Conservation (phyloP, 2,329 filamentous ascomycete genomes). For the Lasiodiplodia citricola region DNA sequence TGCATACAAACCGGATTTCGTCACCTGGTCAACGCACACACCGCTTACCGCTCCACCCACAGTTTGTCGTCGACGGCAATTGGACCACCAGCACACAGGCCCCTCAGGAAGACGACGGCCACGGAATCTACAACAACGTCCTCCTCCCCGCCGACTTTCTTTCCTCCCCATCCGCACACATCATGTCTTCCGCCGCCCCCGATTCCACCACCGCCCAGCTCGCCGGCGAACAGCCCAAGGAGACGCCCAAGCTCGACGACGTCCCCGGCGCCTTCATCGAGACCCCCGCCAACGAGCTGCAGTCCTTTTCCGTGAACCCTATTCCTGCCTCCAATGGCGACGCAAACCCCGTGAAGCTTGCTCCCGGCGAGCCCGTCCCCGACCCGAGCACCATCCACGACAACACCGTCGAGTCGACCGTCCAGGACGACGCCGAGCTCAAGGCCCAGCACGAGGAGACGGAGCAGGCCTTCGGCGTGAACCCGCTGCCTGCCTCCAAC, state of each 20-base stretch:
- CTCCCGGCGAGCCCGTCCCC: slow-evolving; percentile 81
- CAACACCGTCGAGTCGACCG: slow-evolving; percentile 72
- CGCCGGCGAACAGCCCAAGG: slow-evolving; percentile 68
- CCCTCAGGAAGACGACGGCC: slow-evolving; percentile 80
- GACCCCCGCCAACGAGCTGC: slow-evolving; percentile 64
- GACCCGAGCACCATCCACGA: slow-evolving; percentile 66
- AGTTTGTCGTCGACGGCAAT: slow-evolving; percentile 94
- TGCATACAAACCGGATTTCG: slow-evolving; percentile 26
- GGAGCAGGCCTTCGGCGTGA: slow-evolving; percentile 60
- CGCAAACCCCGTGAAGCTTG: slow-evolving; percentile 80
- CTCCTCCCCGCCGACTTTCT: slow-evolving; percentile 75
- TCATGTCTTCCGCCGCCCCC: slow-evolving; percentile 72
- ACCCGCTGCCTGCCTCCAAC: slow-evolving; percentile 63
- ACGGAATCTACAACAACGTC: slow-evolving; percentile 92
- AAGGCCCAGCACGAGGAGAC: slow-evolving; percentile 37
- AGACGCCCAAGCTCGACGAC: slow-evolving; percentile 35
- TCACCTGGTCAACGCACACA: slow-evolving; percentile 27
- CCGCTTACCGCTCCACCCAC: slow-evolving; percentile 29
- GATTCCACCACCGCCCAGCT: slow-evolving; percentile 73
- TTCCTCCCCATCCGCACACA: slow-evolving; percentile 54
- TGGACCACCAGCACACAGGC: slow-evolving; percentile 85
- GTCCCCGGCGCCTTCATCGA: slow-evolving; percentile 74
- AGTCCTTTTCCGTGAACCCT: slow-evolving; percentile 62
- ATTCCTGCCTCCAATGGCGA: slow-evolving; percentile 62
- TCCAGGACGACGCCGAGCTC: slow-evolving; percentile 41